Conservation (phyloP, 176 grass and related monocot genomes). For the bread wheat (Triticum aestivum) region IWGSC_CS_RefSeq_v2.1 NC_057806.1:332775257-332775756, state of each 20-base stretch:
- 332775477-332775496: too few relatives aligned
- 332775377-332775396: neutral
- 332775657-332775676: slow-evolving; percentile 27
- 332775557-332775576: slow-evolving; percentile 11
- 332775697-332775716: neutral
- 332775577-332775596: neutral
- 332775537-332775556: neutral
- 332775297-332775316: neutral
- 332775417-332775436: slow-evolving; percentile 19
- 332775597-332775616: neutral
- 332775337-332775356: slow-evolving; percentile 5
- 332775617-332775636: neutral
- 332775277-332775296: neutral
- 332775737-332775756: slow-evolving; percentile 86
- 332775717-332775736: slow-evolving; percentile 15
- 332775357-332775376: neutral
- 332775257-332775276: neutral
- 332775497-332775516: neutral
- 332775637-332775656: slow-evolving; percentile 9
- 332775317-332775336: neutral
- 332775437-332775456: neutral
- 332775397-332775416: neutral
- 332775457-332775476: neutral
- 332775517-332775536: slow-evolving; percentile 8
- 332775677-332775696: slow-evolving; percentile 42